These are phyloP conservation scores for Cryptomeria japonica DNA, from an alignment of 75 land plant genomes.

Conservation along the genomic window DNA sequence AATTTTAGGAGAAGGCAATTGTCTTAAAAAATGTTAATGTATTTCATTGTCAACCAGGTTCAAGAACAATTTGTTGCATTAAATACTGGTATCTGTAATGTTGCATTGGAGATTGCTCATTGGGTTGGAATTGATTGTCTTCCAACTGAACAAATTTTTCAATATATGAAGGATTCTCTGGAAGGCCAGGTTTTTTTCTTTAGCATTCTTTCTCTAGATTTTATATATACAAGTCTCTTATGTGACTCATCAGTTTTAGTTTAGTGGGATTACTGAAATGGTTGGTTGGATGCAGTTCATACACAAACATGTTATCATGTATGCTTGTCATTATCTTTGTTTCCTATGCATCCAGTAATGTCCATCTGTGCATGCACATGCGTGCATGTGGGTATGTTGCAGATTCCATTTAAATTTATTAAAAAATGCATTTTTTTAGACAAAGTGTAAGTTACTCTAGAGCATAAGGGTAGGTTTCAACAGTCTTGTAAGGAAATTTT, in stretches of 20 bases:
- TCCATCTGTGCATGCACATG: background rate
- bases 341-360: background rate
- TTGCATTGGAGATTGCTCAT: constrained; percentile 21
- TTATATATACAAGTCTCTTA: background rate
- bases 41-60: constrained; percentile 18
- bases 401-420: background rate
- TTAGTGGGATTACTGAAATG: background rate
- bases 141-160: constrained; percentile 12
- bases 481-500: background rate
- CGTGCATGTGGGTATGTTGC: background rate
- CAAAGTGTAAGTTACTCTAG: background rate
- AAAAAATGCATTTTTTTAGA: background rate
- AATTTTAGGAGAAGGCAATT: background rate
- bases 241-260: background rate
- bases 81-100: constrained; percentile 38
- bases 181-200: constrained; percentile 24
- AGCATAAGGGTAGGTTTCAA: background rate
- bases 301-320: background rate
- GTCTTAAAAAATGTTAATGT: background rate
- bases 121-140: constrained; percentile 14
- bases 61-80: constrained; percentile 31
- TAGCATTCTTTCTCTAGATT: background rate
- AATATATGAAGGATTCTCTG: constrained; percentile 27
- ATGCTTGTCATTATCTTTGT: background rate
- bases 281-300: background rate